Evolutionary conservation across 148 eudicot genomes (phyloP), one percentile per base, ranked within the genome.

Genomic region (Nepenthes mirabilis): DNA sequence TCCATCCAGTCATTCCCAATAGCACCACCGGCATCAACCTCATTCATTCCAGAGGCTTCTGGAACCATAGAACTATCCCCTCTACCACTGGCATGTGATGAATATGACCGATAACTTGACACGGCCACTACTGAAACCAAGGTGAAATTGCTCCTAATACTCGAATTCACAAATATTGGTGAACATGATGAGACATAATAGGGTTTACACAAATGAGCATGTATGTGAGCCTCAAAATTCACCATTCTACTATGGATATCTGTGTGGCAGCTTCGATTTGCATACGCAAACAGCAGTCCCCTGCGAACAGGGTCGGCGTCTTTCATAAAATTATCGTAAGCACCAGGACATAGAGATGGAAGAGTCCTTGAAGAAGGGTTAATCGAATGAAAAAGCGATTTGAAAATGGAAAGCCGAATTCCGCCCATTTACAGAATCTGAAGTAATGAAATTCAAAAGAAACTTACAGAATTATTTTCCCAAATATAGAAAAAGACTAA

Each of bases 1-100:
- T 69, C 83, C 57, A 75, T 62, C 87, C 80, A 79, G 54, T 89
- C 91, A 75, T 65, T 71, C 53, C 89, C 73, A 49, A 48, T 74
- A 65, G 56, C 71, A 60, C 35, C 71, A 74, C 61, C 58, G 33
- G 47, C 78, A 68, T 52, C 70, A 61, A 57, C 52, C 6, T 58
- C 81, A 68, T 69, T 76, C 9, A 67, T 63, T 74, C 75, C 70
- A 37, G 82, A 68, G 69, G 66, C 75, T 56, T 74, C 82, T 11
- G 68, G 58, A 68, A 70, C 74, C 43, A 62, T 69, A 63, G 75
- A 62, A 51, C 57, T 75, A 60, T 37, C 73, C 48, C 66, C 90
- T 60, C 75, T 68, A 43, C 77, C 69, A 66, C 83, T 72, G n/a
- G 67, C 36, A 60, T 61, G 48, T 2, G 84, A 84, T 2, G 95